phyloP scores from a whole-genome alignment of 2,329 filamentous ascomycete genomes.

The Xylaria sp. region DNA sequence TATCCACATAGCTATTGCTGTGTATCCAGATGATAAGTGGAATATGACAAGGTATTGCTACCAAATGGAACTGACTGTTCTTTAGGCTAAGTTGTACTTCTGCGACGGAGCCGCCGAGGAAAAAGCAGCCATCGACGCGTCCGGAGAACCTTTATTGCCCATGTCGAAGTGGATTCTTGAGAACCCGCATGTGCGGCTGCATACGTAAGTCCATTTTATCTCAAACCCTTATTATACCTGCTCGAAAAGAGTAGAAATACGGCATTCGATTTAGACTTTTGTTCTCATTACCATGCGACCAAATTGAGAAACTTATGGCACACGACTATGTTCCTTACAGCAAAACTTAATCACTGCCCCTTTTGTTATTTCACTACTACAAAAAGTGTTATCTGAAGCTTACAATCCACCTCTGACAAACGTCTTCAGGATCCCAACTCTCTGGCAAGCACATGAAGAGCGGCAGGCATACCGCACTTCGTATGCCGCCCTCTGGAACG shows the following conservation, averaged over 20 bases:
- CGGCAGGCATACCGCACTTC: constrained; percentile 55
- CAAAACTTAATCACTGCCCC: too few relatives aligned
- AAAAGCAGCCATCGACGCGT: constrained; percentile 59
- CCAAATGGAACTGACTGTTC: neutral
- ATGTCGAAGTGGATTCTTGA: constrained; percentile 70
- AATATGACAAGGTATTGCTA: neutral
- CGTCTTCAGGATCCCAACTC: constrained; percentile 22
- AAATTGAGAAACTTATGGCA: neutral
- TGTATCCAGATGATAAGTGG: neutral
- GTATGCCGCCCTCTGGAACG: constrained; percentile 55
- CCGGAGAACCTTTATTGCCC: constrained; percentile 68
- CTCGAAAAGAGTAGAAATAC: neutral
- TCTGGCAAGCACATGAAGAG: constrained; percentile 55
- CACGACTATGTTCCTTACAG: neutral
- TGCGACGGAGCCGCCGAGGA: constrained; percentile 69
- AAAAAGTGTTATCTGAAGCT: neutral
- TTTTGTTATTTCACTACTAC: neutral
- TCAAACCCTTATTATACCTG: neutral
- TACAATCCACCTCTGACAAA: neutral
- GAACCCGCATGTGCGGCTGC: constrained; percentile 55
- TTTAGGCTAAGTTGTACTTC: constrained; percentile 62
- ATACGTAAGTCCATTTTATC: constrained; percentile 49
- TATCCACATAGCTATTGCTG: neutral
- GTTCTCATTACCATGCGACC: neutral
- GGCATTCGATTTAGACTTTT: neutral